Percentiles rank a stretch among this genome's conserved stretches.
Conservation (phyloP, 1,139 yeast species). For the Magnusiomyces fungicola region DNA sequence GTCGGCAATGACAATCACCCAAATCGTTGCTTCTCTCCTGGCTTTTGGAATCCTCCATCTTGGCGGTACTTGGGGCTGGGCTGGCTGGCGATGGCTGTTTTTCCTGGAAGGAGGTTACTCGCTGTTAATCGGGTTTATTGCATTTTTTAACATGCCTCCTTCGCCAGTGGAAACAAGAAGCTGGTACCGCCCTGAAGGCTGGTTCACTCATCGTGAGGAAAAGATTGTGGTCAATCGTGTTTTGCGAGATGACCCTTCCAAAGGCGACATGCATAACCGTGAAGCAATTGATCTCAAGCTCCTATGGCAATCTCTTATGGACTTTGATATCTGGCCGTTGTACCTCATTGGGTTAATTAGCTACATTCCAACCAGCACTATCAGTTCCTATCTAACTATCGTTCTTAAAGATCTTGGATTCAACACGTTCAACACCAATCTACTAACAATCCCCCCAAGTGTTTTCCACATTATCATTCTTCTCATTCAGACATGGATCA, state of each 20-base stretch:
- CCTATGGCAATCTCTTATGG: slow-evolving; percentile 39
- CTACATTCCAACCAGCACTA: slow-evolving; percentile 36
- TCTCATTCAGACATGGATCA: slow-evolving; percentile 36
- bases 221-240: slow-evolving; percentile 56
- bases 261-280: slow-evolving; percentile 63
- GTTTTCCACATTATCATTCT: slow-evolving; percentile 37
- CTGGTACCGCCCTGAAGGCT: slow-evolving; percentile 47
- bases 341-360: slow-evolving; percentile 45
- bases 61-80: slow-evolving; percentile 33
- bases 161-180: slow-evolving; percentile 48
- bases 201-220: slow-evolving; percentile 58
- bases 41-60: slow-evolving; percentile 42
- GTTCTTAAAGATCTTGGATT: slow-evolving; percentile 49
- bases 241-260: slow-evolving; percentile 59
- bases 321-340: slow-evolving; percentile 55
- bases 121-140: slow-evolving; percentile 44
- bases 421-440: slow-evolving; percentile 46
- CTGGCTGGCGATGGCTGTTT: slow-evolving; percentile 63
- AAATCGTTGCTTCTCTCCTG: slow-evolving; percentile 32
- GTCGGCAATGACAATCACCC: slow-evolving; percentile 30
- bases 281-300: slow-evolving; percentile 41
- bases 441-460: slow-evolving; percentile 47
- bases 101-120: slow-evolving; percentile 57
- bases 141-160: slow-evolving; percentile 54
- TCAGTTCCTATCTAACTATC: slow-evolving; percentile 46